Evolutionary conservation across 2,329 filamentous ascomycete species (phyloP).

Genomic region (Paracamarosporium sp.): DNA sequence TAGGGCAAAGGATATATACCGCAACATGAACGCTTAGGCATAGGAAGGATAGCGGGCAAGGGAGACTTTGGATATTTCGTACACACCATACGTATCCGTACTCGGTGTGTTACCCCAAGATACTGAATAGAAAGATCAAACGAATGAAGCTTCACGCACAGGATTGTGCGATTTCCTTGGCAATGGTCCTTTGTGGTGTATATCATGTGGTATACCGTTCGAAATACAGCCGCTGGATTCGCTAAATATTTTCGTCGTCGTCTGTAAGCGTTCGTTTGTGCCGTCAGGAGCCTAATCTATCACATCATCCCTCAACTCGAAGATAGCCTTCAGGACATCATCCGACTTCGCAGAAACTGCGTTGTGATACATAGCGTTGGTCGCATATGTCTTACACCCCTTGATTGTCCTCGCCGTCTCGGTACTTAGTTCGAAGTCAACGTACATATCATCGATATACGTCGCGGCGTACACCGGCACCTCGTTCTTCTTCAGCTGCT

Average conservation of each 20-base stretch:
- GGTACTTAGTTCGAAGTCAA: conserved; percentile 76
- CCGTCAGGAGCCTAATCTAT: conserved; percentile 63
- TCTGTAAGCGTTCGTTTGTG: too few relatives aligned
- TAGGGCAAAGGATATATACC: conserved; percentile 37
- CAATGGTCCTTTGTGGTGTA: too few relatives aligned
- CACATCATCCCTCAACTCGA: conserved; percentile 75
- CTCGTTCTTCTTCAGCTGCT: conserved; percentile 75
- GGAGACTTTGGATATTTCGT: too few relatives aligned
- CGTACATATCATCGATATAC: conserved; percentile 91
- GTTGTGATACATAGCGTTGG: conserved; percentile 87
- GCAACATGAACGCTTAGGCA: conserved; percentile 14
- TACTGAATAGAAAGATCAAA: background rate
- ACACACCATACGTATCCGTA: too few relatives aligned
- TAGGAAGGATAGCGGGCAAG: background rate
- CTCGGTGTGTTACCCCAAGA: background rate
- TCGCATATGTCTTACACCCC: conserved; percentile 80
- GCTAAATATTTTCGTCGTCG: too few relatives aligned
- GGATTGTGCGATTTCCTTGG: too few relatives aligned
- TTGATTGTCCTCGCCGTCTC: conserved; percentile 78
- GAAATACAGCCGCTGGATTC: too few relatives aligned
- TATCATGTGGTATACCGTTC: too few relatives aligned
- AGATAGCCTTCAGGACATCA: conserved; percentile 78
- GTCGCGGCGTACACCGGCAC: conserved; percentile 87
- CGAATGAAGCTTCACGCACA: too few relatives aligned
- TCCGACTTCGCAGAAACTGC: conserved; percentile 76